phyloP scores from a whole-genome alignment of 345 rosid genomes.

The Linum usitatissimum region DNA sequence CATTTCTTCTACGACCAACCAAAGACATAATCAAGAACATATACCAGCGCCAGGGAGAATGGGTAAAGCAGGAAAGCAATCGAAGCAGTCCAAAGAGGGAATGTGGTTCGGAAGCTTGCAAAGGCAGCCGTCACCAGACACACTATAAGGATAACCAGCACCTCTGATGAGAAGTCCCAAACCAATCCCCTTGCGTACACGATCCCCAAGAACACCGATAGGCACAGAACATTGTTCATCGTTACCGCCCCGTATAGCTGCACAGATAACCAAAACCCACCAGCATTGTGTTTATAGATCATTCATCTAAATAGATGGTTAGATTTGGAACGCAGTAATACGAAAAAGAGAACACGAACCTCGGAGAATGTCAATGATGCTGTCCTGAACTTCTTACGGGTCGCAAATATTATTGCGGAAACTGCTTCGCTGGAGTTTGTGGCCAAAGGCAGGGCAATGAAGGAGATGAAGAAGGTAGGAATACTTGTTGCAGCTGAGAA shows the following conservation, averaged over 20 bases:
- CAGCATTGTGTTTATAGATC: not conserved
- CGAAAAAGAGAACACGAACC: constrained; percentile 28
- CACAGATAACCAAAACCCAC: constrained; percentile 12
- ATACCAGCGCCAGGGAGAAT: constrained; percentile 72
- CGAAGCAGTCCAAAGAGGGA: constrained; percentile 84
- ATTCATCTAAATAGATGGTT: too few species aligned
- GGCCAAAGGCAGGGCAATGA: constrained; percentile 81
- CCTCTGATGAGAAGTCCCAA: constrained; percentile 97
- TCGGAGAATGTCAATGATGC: constrained; percentile 86
- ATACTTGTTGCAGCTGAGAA: constrained; percentile 85
- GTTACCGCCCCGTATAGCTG: constrained; percentile 93
- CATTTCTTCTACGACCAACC: constrained; percentile 70
- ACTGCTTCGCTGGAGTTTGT: constrained; percentile 94
- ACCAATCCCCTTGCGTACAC: constrained; percentile 66
- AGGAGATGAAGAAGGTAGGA: constrained; percentile 92
- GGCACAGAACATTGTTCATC: constrained; percentile 83
- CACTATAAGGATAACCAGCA: constrained; percentile 68
- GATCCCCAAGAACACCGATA: constrained; percentile 82
- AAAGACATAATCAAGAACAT: constrained; percentile 61
- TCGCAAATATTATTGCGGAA: constrained; percentile 82
- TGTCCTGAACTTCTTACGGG: constrained; percentile 64
- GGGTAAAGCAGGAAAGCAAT: constrained; percentile 70
- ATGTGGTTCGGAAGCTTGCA: constrained; percentile 77
- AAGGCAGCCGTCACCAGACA: constrained; percentile 74
- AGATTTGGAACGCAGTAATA: not conserved